These are phyloP conservation scores for Shiraia bambusicola DNA, from an alignment of 2,329 filamentous ascomycete species.

Conservation along the genomic window DNA sequence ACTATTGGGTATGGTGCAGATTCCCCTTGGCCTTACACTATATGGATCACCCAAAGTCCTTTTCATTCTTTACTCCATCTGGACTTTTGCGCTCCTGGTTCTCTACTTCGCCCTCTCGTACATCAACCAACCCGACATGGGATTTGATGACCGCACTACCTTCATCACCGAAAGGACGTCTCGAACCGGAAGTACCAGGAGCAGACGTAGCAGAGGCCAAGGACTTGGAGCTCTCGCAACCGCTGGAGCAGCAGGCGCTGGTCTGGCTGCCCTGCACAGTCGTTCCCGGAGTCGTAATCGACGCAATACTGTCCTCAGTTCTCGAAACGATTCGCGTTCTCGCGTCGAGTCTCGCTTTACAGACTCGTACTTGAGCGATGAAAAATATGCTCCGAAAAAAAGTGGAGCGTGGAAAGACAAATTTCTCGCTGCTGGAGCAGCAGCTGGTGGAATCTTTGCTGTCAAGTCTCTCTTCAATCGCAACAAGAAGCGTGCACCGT, in stretches of 20 bases:
- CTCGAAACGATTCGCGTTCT: slow-evolving; percentile 36
- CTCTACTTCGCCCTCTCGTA: slow-evolving; percentile 81
- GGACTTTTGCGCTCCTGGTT: slow-evolving; percentile 70
- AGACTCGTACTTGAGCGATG: slow-evolving; percentile 43
- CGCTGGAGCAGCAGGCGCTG: slow-evolving; percentile 60
- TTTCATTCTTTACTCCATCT: slow-evolving; percentile 84
- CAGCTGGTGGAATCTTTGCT: slow-evolving; percentile 44
- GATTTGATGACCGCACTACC: slow-evolving; percentile 59
- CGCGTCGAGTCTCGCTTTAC: slow-evolving; percentile 29
- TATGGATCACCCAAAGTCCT: slow-evolving; percentile 85
- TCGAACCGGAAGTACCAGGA: slow-evolving; percentile 41
- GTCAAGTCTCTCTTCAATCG: slow-evolving; percentile 60
- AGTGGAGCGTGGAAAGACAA: slow-evolving; percentile 48
- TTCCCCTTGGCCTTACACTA: slow-evolving; percentile 84
- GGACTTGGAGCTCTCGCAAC: slow-evolving; percentile 53
- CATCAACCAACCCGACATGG: slow-evolving; percentile 58
- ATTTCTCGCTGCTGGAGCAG: slow-evolving; percentile 49
- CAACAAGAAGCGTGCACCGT: slow-evolving; percentile 45
- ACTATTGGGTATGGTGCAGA: slow-evolving; percentile 79
- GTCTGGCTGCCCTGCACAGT: slow-evolving; percentile 55
- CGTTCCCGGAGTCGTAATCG: slow-evolving; percentile 46
- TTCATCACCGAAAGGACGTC: slow-evolving; percentile 59
- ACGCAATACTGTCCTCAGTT: slow-evolving; percentile 37
- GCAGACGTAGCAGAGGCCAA: slow-evolving; percentile 34
- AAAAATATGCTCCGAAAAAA: slow-evolving; percentile 45